Evolutionary conservation across 768 basidiomycete genomes (phyloP).

Genomic region (Leccinum disarticulatum): DNA sequence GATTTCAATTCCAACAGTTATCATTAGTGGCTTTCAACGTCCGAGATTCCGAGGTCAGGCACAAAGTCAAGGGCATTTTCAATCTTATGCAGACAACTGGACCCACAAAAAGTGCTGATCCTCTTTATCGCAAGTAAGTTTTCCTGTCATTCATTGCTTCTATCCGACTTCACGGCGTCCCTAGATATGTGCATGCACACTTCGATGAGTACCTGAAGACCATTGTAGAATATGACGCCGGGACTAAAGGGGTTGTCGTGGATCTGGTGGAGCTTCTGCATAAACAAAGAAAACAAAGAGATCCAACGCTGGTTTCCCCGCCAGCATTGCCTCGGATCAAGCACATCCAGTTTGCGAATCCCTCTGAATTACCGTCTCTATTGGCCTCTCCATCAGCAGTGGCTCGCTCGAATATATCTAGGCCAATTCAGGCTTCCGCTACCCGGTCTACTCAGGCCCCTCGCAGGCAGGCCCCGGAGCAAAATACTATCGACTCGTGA

Average conservation of each 20-base stretch:
- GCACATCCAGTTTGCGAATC: constrained; percentile 30
- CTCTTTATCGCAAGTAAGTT: constrained; percentile 12
- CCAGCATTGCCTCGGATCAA: constrained; percentile 21
- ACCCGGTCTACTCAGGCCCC: constrained; percentile 4
- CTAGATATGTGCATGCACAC: background rate
- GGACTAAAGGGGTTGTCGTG: background rate
- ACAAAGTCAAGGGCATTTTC: constrained; percentile 12
- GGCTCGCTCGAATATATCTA: constrained; percentile 14
- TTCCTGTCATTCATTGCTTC: background rate
- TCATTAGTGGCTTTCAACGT: constrained; percentile 32
- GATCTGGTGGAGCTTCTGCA: constrained; percentile 30
- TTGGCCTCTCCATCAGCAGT: constrained; percentile 18
- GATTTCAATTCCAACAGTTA: background rate
- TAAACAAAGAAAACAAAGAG: constrained; percentile 3
- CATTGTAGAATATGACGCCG: constrained; percentile 12
- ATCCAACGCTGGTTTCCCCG: background rate
- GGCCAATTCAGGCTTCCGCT: constrained; percentile 18
- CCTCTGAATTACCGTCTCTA: constrained; percentile 32
- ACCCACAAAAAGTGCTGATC: background rate
- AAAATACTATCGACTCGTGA: constrained; percentile 34
- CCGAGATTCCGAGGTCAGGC: background rate
- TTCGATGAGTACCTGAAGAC: constrained; percentile 14
- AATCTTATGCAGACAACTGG: constrained; percentile 3
- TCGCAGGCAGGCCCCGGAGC: background rate
- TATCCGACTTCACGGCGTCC: background rate